These are phyloP conservation scores for Phanerochaete carnosa DNA, from an alignment of 768 basidiomycete genomes.

Conservation along the genomic window DNA sequence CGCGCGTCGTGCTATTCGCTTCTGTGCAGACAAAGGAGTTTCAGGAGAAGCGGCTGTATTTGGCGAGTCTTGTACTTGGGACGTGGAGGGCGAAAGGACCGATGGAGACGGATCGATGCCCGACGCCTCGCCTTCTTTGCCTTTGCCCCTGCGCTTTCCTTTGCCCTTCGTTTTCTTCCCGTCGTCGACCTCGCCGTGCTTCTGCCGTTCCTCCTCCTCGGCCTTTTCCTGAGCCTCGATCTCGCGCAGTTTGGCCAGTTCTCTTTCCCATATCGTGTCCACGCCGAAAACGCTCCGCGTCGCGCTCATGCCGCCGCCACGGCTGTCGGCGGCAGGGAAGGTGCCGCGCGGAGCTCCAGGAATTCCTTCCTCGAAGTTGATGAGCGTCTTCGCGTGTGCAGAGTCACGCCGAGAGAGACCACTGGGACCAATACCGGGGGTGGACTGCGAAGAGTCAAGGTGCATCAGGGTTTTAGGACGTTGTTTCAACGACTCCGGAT, in stretches of 20 bases:
- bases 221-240: slow-evolving; percentile 68
- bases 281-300: slow-evolving; percentile 88
- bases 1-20: slow-evolving; percentile 25
- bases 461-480: slow-evolving; percentile 40
- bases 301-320: slow-evolving; percentile 17
- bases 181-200: slow-evolving; percentile 43
- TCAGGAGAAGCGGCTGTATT: slow-evolving; percentile 6
- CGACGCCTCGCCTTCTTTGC: slow-evolving; percentile 24
- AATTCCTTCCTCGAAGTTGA: slow-evolving; percentile 57
- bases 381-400: slow-evolving; percentile 55
- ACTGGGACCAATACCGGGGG: slow-evolving; percentile 18
- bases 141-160: slow-evolving; percentile 43
- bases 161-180: slow-evolving; percentile 40
- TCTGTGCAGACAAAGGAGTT: slow-evolving; percentile 29
- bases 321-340: slow-evolving; percentile 23
- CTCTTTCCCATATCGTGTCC: slow-evolving; percentile 90
- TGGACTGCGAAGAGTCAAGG: slow-evolving; percentile 40
- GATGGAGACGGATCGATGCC: not conserved
- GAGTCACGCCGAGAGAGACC: slow-evolving; percentile 48
- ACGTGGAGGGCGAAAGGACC: slow-evolving; percentile 5
- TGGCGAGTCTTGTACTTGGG: slow-evolving; percentile 2
- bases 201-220: slow-evolving; percentile 51
- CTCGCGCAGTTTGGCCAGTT: slow-evolving; percentile 74
- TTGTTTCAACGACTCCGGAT: slow-evolving; percentile 55
- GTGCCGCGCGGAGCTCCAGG: slow-evolving; percentile 30